Base-by-base conservation (phyloP, 345 rosid genomes). In the Gossypium rotundifolium region DNA sequence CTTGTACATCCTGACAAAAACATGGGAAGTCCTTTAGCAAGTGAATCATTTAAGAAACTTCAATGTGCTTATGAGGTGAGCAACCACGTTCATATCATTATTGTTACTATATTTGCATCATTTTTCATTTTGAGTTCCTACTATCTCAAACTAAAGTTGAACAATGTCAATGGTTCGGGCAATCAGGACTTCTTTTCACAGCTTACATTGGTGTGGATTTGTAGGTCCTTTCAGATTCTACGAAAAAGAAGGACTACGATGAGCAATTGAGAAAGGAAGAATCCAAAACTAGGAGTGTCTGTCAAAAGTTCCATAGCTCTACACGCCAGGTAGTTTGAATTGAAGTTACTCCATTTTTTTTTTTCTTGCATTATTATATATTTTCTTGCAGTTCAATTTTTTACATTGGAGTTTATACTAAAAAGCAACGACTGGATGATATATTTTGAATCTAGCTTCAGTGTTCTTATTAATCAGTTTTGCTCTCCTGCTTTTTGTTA, bases 1-100 rank as follows among this genome's bases (percentile, higher is more conserved):
- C 86, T 93, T 84, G 99, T 96, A 67, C 99, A 96, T 90, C 99
- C 99, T 7, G 99, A 95, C 85, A 96, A 96, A 81, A 96, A 96
- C 75, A 87, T 87, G 97, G 98, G 99, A 77, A 96, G 89, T 83
- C 84, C 93, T 49, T 78, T 86, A 42, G 98, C 98, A 42, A 93
- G 99, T 77, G 99, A 96, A 80, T 93, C 99, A 33, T 96, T 96
- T 81, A 95, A 95, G 88, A 95, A 93, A 85, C 90, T 95, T 78
- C 98, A 93, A 70, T 87, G 94, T 82, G 99, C 98, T 76, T 93
- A 88, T 75, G 99, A 95, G 98, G 99, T 91, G 76, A 81, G 78
- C 52, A 54, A 38, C 75, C 63, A 1, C 29, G 48, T 59, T 40
- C 9, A 46, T 59, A 70, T 20, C 8, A 9, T 18, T 25, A 2